These are phyloP conservation scores for Coemansia sp. DNA, from an alignment of 192 early-diverging fungal genomes.

Conservation along the genomic window DNA sequence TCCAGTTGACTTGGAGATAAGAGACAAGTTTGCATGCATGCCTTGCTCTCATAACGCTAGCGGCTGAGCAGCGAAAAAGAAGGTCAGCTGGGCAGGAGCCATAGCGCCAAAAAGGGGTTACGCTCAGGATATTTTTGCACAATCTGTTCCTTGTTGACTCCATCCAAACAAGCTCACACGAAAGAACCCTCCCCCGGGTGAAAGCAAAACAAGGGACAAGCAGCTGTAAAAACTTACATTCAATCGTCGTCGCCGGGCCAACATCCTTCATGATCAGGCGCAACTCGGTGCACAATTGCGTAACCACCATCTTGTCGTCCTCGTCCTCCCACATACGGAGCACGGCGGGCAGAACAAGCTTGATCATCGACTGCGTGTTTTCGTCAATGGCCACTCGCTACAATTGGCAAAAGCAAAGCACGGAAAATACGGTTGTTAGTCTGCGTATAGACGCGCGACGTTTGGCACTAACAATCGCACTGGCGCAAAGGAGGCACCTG, in stretches of 20 bases:
- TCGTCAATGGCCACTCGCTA: constrained; percentile 66
- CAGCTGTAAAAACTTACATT: constrained; percentile 40
- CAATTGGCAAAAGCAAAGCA: constrained; percentile 14
- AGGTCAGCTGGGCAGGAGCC: background rate
- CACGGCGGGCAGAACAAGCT: constrained; percentile 66
- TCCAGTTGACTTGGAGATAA: constrained; percentile 4
- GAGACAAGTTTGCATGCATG: background rate
- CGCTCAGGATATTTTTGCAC: background rate
- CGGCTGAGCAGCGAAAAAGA: background rate
- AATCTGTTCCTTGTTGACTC: background rate
- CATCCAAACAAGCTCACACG: background rate
- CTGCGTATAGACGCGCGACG: background rate
- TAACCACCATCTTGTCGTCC: constrained; percentile 78
- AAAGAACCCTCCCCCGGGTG: background rate
- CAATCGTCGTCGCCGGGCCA: constrained; percentile 62
- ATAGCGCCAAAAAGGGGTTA: background rate
- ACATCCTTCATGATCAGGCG: constrained; percentile 66
- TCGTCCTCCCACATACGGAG: constrained; percentile 75
- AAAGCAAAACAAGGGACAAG: background rate
- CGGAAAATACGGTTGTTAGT: background rate
- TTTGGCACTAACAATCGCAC: background rate
- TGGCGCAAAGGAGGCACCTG: background rate
- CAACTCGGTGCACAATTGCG: constrained; percentile 74
- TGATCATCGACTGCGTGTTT: constrained; percentile 68
- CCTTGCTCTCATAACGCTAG: background rate